Conservation (phyloP, 805 yeast species). For the Ogataea thermomethanolica region DNA sequence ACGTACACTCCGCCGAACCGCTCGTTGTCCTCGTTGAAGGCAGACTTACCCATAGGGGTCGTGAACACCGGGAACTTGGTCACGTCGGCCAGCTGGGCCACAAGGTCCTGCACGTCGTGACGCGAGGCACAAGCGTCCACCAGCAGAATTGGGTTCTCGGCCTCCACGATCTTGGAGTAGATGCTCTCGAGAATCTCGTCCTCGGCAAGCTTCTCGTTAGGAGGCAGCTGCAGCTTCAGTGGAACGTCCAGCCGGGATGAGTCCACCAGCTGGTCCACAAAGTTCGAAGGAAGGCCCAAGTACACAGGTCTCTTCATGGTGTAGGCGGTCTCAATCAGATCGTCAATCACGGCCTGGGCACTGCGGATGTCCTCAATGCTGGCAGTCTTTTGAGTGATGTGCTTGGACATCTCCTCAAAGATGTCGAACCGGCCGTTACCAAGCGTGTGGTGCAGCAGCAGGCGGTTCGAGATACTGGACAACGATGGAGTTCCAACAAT, state of each 20-base stretch:
- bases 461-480: slow-evolving; percentile 66
- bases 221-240: slow-evolving; percentile 54
- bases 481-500: slow-evolving; percentile 84
- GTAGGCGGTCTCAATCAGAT: slow-evolving; percentile 69
- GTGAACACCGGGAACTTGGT: slow-evolving; percentile 81
- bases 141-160: slow-evolving; percentile 69
- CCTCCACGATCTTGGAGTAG: slow-evolving; percentile 48
- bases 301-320: slow-evolving; percentile 77
- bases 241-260: slow-evolving; percentile 57
- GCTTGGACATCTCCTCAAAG: slow-evolving; percentile 73
- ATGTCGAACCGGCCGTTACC: slow-evolving; percentile 82
- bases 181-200: slow-evolving; percentile 56
- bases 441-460: slow-evolving; percentile 76
- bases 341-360: slow-evolving; percentile 72
- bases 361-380: slow-evolving; percentile 58
- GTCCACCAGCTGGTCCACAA: slow-evolving; percentile 64
- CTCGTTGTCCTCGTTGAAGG: slow-evolving; percentile 66
- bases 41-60: slow-evolving; percentile 89
- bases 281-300: slow-evolving; percentile 78
- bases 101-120: slow-evolving; percentile 66
- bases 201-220: slow-evolving; percentile 61
- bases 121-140: slow-evolving; percentile 87
- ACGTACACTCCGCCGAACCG: slow-evolving; percentile 84
- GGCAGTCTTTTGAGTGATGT: slow-evolving; percentile 65
- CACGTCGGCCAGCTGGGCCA: slow-evolving; percentile 53